phyloP scores from a whole-genome alignment of 805 yeast genomes.

The Teunomyces stri region DNA sequence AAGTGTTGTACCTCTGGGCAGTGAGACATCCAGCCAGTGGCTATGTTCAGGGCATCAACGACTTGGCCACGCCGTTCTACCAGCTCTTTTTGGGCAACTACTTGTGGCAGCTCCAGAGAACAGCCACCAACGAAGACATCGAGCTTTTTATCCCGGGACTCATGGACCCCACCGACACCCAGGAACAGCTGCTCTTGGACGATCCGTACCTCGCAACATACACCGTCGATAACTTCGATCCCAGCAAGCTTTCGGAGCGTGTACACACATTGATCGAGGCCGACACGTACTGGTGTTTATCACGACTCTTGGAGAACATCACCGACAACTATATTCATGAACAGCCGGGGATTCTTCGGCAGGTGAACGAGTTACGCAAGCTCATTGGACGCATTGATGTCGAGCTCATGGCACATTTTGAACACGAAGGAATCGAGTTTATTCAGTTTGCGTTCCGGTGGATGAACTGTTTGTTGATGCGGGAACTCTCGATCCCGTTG shows the following conservation, averaged over 20 bases:
- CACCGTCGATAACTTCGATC: conserved; percentile 58
- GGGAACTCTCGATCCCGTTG: conserved; percentile 76
- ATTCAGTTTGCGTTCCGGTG: conserved; percentile 95
- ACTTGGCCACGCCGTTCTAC: conserved; percentile 87
- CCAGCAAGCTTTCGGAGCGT: conserved; percentile 54
- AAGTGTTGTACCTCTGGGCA: conserved; percentile 89
- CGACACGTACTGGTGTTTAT: conserved; percentile 95
- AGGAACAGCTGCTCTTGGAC: conserved; percentile 21
- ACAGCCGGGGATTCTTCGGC: conserved; percentile 94
- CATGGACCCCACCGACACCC: conserved; percentile 25
- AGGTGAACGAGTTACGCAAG: conserved; percentile 76
- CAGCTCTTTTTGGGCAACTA: conserved; percentile 80
- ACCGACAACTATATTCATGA: conserved; percentile 97
- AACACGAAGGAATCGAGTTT: conserved; percentile 83
- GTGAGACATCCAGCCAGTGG: conserved; percentile 97
- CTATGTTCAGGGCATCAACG: conserved; percentile 96
- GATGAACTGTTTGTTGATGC: conserved; percentile 98
- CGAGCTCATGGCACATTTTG: conserved; percentile 70
- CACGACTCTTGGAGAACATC: conserved; percentile 86
- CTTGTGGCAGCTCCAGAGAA: conserved; percentile 40
- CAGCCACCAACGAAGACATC: conserved; percentile 17
- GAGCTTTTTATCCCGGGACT: conserved; percentile 36
- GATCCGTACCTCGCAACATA: conserved; percentile 26
- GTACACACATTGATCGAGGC: conserved; percentile 78
- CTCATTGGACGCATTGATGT: conserved; percentile 78